These are phyloP conservation scores for Kluyveromyces sp. DNA, from an alignment of 1,139 yeast species.

Conservation along the genomic window DNA sequence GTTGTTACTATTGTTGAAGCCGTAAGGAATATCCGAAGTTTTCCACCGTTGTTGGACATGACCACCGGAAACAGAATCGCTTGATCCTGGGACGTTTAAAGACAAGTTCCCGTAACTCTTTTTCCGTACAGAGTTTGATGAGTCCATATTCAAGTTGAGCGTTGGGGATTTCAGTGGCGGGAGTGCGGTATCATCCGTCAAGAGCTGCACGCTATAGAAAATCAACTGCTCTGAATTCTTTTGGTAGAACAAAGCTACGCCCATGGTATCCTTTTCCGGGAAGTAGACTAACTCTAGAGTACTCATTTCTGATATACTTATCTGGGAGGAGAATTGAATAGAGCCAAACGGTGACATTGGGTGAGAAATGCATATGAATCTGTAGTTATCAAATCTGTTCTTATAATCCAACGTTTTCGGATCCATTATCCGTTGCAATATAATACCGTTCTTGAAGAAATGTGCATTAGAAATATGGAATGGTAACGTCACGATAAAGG, in stretches of 20 bases:
- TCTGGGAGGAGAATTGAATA: constrained; percentile 15
- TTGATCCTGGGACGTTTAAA: constrained; percentile 1
- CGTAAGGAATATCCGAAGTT: constrained; percentile 5
- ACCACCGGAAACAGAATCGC: background rate
- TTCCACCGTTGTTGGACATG: constrained; percentile 3
- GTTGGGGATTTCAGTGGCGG: background rate
- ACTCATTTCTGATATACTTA: constrained; percentile 9
- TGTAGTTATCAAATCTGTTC: constrained; percentile 13
- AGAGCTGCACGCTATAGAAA: constrained; percentile 23
- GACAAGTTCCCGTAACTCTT: constrained; percentile 8
- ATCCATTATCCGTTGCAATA: constrained; percentile 19
- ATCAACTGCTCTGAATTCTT: constrained; percentile 11
- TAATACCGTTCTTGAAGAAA: constrained; percentile 26
- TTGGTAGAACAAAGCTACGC: constrained; percentile 22
- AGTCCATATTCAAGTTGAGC: background rate
- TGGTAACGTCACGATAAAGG: constrained; percentile 23
- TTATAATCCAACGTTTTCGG: constrained; percentile 2
- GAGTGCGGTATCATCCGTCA: constrained; percentile 2
- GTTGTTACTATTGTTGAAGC: constrained; percentile 5
- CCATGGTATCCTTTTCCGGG: constrained; percentile 15
- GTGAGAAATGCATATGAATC: constrained; percentile 27
- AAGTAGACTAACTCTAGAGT: constrained; percentile 19
- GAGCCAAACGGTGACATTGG: constrained; percentile 29
- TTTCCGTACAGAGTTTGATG: constrained; percentile 1
- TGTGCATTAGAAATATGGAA: constrained; percentile 24